These are phyloP conservation scores for Myxozyma sirexii DNA, from an alignment of 805 yeast species.

Conservation along the genomic window DNA sequence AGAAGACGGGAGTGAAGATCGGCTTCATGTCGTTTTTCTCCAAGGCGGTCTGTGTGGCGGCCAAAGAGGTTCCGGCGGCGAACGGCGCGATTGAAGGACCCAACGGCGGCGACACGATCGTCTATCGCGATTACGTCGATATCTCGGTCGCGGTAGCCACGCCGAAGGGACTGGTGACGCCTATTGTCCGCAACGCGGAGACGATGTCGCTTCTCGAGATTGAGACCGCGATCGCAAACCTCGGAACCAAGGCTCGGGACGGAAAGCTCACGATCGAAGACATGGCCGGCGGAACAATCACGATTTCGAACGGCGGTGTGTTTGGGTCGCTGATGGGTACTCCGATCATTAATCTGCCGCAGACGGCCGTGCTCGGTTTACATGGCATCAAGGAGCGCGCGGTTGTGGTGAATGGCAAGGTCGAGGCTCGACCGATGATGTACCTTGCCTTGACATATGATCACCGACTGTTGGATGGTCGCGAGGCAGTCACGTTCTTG, in stretches of 20 bases:
- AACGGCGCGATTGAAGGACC: conserved; percentile 86
- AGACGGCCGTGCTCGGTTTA: conserved; percentile 95
- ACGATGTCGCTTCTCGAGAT: conserved; percentile 83
- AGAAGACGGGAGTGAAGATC: conserved; percentile 89
- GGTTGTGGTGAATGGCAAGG: conserved; percentile 92
- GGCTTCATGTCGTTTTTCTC: conserved; percentile 99
- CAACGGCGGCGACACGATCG: conserved; percentile 79
- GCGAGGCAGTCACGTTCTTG: conserved; percentile 98
- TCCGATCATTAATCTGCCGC: conserved; percentile 97
- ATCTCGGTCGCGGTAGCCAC: conserved; percentile 97
- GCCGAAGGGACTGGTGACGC: conserved; percentile 98
- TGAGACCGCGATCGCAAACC: conserved; percentile 77
- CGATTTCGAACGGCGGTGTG: conserved; percentile 98
- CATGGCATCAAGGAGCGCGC: conserved; percentile 98
- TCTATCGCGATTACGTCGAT: conserved; percentile 94
- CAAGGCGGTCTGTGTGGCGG: conserved; percentile 88
- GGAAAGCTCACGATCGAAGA: conserved; percentile 95
- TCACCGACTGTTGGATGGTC: conserved; percentile 96
- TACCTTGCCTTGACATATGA: conserved; percentile 97
- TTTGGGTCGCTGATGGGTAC: conserved; percentile 98
- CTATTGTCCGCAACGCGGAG: conserved; percentile 96
- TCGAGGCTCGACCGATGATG: conserved; percentile 99
- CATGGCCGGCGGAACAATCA: conserved; percentile 99
- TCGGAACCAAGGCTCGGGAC: conserved; percentile 94
- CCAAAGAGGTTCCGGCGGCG: conserved; percentile 92